Evolutionary conservation across 225 moss, liverwort and hornwort species (phyloP).

Genomic region (Neckera pumila): DNA sequence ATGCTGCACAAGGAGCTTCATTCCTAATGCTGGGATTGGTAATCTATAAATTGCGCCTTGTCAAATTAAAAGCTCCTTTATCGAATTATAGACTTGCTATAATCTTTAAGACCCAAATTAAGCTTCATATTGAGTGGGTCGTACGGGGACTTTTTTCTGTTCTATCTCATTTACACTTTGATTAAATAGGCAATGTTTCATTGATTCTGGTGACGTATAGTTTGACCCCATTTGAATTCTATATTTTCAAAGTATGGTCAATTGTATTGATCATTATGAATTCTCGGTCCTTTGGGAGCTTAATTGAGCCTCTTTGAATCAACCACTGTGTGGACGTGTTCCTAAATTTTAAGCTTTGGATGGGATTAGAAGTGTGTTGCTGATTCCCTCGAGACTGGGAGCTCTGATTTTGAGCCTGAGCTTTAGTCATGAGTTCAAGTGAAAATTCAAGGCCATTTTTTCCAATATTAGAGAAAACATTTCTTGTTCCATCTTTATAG

Average conservation of each 20-base stretch:
- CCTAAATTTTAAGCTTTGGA: background rate
- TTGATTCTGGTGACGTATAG: background rate
- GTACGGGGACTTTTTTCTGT: background rate
- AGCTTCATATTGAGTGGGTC: background rate
- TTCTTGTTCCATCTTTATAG: background rate
- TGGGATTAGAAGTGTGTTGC: background rate
- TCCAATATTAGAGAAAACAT: background rate
- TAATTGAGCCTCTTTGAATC: no score
- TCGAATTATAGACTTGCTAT: background rate
- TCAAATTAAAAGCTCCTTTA: no score
- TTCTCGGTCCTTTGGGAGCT: background rate
- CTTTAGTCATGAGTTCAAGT: background rate
- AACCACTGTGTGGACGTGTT: no score
- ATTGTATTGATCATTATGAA: background rate
- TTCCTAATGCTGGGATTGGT: background rate
- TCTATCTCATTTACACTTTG: background rate
- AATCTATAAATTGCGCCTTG: background rate
- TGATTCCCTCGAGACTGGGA: background rate
- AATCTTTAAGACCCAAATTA: background rate
- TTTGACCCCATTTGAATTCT: background rate
- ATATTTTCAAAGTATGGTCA: background rate
- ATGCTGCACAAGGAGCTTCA: background rate
- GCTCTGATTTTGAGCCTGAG: background rate
- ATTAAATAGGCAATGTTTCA: background rate
- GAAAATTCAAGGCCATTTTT: background rate